Conservation (phyloP, 306 rosid species). For the Hippophae tibetana region DNA sequence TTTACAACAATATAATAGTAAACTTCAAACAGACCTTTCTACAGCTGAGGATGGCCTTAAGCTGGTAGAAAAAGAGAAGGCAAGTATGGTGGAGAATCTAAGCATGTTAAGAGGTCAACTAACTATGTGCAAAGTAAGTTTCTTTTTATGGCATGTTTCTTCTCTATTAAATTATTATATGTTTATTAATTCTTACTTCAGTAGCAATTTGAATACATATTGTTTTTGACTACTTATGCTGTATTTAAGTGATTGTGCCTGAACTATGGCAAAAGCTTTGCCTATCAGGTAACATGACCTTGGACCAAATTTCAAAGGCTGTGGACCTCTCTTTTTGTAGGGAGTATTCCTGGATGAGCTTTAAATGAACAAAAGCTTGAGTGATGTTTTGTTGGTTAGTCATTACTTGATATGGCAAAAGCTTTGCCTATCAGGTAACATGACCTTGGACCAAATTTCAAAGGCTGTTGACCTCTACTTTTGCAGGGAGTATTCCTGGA, state of each 20-base stretch:
- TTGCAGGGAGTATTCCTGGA: neutral
- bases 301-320: neutral
- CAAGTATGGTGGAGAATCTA: constrained; percentile 61
- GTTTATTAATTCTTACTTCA: too few relatives aligned
- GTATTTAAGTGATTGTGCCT: neutral
- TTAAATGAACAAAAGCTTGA: neutral
- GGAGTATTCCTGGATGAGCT: neutral
- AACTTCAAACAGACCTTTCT: constrained; percentile 90
- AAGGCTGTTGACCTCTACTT: neutral
- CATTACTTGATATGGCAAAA: neutral
- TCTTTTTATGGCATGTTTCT: neutral
- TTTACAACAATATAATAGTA: constrained; percentile 86
- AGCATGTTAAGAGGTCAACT: constrained; percentile 76
- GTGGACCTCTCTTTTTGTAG: neutral
- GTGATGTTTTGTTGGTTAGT: neutral
- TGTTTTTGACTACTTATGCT: neutral
- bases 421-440: neutral
- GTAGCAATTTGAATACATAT: too few relatives aligned
- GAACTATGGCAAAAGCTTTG: neutral
- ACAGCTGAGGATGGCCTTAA: constrained; percentile 77
- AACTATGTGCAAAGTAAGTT: constrained; percentile 68
- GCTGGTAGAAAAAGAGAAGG: constrained; percentile 77
- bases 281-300: neutral
- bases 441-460: neutral
- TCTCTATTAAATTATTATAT: too few relatives aligned